phyloP scores from a whole-genome alignment of 108 stramenopile genomes.

The Stephanodiscus triporus region DNA sequence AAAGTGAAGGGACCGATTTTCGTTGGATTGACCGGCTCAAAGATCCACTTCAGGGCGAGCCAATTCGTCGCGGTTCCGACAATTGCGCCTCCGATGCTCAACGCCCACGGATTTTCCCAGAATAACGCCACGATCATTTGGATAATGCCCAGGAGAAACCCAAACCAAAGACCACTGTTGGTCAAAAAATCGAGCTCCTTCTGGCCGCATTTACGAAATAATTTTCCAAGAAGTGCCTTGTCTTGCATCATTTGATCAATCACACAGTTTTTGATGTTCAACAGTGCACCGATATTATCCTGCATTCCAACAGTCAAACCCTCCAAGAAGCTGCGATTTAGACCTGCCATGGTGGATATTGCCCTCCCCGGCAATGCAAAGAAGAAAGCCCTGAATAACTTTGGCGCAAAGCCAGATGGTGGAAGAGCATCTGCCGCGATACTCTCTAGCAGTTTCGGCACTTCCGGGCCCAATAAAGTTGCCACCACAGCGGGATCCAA shows the following conservation, averaged over 20 bases:
- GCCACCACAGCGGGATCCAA: slow-evolving; percentile 72
- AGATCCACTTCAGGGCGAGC: slow-evolving; percentile 94
- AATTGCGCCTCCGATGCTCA: slow-evolving; percentile 88
- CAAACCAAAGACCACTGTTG: slow-evolving; percentile 93
- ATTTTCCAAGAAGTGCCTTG: slow-evolving; percentile 67
- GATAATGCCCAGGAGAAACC: slow-evolving; percentile 89
- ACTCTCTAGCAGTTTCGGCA: slow-evolving; percentile 67
- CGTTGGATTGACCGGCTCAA: slow-evolving; percentile 92
- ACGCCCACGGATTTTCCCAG: slow-evolving; percentile 93
- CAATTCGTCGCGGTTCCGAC: slow-evolving; percentile 94
- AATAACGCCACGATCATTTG: slow-evolving; percentile 94
- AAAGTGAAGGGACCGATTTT: slow-evolving; percentile 88
- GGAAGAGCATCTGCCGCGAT: slow-evolving; percentile 62
- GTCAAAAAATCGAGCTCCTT: slow-evolving; percentile 86
- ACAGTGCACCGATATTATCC: slow-evolving; percentile 68
- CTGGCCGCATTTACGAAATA: slow-evolving; percentile 82
- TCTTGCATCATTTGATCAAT: slow-evolving; percentile 89
- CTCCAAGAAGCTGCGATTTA: slow-evolving; percentile 59
- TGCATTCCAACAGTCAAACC: slow-evolving; percentile 68
- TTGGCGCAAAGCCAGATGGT: slow-evolving; percentile 21
- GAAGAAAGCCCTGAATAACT: slow-evolving; percentile 39
- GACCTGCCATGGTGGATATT: slow-evolving; percentile 34
- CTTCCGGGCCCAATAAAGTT: slow-evolving; percentile 64
- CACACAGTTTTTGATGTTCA: slow-evolving; percentile 82
- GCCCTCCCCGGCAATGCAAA: slow-evolving; percentile 37